Base-by-base conservation (phyloP, 345 rosid species). In the Gossypium sturtianum region DNA sequence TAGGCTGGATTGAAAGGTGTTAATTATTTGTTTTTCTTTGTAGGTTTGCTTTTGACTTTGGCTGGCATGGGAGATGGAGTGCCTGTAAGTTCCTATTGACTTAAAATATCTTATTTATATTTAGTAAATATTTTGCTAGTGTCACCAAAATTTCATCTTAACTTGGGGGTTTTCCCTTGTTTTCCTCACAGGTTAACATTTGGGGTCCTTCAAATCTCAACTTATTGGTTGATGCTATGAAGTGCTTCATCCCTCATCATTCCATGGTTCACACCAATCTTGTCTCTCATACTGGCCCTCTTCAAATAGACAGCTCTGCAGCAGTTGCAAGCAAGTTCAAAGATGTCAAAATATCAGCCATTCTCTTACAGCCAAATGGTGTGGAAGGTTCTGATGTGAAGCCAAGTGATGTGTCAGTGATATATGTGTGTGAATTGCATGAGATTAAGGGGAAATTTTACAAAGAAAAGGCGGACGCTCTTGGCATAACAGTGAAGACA, bases 151-250 rank as follows among this genome's bases (percentile, higher is more conserved):
- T 23, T 59, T 59, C 29, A 59, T 59, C 3, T 56, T 12, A 59
- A 59, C 38, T 59, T 59, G n/a, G 56, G 54, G 3, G 12, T 59
- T 23, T 23, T 23, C 38, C 63, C 16, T 59, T 59, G 41, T 59
- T 63, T 70, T 69, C 57, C 29, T 61, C 70, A 54, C 79, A 92
- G 99, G 94, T 94, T 75, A 94, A 94, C 68, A 73, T 94, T 64
- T 94, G 99, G 93, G 99, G 99, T 57, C 97, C 98, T 70, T 94
- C 97, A 17, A 95, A 94, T 89, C 93, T 94, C 53, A 84, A 91
- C 74, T 86, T 83, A 72, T 82, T 94, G 78, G 93, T 92, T 63
- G 88, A 90, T 84, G 99, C 98, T 34, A 93, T 94, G 99, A 91
- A 84, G 78, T 91, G 87, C 53, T 94, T 94, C 81, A 89, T 91